phyloP scores from a whole-genome alignment of 257 asterid species.

The Apocynum venetum region DNA sequence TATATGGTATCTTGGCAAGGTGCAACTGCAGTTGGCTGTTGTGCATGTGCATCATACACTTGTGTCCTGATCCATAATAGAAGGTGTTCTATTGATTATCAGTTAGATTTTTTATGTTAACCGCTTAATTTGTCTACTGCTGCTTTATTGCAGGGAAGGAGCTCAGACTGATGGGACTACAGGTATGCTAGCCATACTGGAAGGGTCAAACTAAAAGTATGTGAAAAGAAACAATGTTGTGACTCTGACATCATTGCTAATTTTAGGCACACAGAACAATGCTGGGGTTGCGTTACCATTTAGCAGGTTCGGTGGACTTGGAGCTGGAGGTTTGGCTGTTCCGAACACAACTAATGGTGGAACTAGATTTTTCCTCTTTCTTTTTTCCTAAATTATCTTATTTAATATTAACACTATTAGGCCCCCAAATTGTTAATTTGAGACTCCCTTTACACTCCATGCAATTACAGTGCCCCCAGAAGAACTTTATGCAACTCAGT shows the following conservation, averaged over 20 bases:
- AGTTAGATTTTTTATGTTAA: background rate
- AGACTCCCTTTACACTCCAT: background rate
- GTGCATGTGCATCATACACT: background rate
- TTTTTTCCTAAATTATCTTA: background rate
- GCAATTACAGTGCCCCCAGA: conserved; percentile 45
- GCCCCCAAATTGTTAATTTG: background rate
- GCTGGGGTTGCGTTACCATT: conserved; percentile 25
- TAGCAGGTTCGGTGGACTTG: conserved; percentile 57
- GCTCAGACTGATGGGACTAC: background rate
- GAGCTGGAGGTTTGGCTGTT: conserved; percentile 41
- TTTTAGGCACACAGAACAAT: background rate
- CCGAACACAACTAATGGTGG: conserved; percentile 38
- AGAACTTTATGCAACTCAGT: conserved; percentile 55
- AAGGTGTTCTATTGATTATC: background rate
- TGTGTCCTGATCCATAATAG: background rate
- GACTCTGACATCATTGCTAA: background rate
- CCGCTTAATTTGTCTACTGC: background rate
- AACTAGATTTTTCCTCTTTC: background rate
- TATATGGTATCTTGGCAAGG: background rate
- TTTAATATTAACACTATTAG: background rate
- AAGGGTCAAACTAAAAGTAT: background rate
- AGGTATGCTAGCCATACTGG: background rate
- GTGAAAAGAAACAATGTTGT: background rate
- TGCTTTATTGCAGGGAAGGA: conserved; percentile 1
- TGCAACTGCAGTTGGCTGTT: background rate